Conservation (phyloP, 257 asterid genomes). For the Linaria vulgaris region DNA sequence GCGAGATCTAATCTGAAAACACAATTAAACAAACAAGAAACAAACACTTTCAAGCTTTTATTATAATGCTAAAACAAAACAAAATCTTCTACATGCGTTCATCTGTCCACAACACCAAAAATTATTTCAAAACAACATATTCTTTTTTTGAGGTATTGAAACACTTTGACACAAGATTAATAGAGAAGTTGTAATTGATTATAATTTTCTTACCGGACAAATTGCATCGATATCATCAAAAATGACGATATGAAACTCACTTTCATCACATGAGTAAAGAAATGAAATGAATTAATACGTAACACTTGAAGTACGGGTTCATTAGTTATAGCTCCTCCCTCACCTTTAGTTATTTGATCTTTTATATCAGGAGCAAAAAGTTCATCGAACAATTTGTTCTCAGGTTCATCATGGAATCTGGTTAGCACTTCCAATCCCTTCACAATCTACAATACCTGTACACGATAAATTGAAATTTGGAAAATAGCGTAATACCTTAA, state of each 20-base stretch:
- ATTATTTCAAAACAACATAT: not conserved
- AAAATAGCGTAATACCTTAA: conserved; percentile 19
- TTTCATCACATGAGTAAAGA: conserved; percentile 83
- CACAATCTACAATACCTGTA: conserved; percentile 67
- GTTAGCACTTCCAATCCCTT: conserved; percentile 98
- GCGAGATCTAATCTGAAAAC: conserved; percentile 31
- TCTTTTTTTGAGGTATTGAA: conserved; percentile 2
- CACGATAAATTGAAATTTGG: conserved; percentile 1
- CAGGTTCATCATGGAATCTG: conserved; percentile 98
- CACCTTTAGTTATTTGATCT: conserved; percentile 89
- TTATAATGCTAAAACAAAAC: too few relatives aligned
- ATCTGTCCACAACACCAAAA: too few relatives aligned
- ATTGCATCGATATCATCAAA: conserved; percentile 99
- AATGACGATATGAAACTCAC: conserved; percentile 93
- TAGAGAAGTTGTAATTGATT: too few relatives aligned
- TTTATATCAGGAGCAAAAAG: conserved; percentile 98
- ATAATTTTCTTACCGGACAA: conserved; percentile 69
- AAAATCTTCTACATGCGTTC: too few relatives aligned
- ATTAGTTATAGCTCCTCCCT: conserved; percentile 19
- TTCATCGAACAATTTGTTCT: conserved; percentile 95
- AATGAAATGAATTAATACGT: conserved; percentile 23
- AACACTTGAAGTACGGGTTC: conserved; percentile 24
- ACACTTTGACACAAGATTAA: too few relatives aligned
- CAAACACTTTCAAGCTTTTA: too few relatives aligned
- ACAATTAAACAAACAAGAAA: not conserved